Evolutionary conservation across 768 basidiomycete species (phyloP), one percentile per base, ranked within the genome.

Genomic region (Austroboletus festivus): DNA sequence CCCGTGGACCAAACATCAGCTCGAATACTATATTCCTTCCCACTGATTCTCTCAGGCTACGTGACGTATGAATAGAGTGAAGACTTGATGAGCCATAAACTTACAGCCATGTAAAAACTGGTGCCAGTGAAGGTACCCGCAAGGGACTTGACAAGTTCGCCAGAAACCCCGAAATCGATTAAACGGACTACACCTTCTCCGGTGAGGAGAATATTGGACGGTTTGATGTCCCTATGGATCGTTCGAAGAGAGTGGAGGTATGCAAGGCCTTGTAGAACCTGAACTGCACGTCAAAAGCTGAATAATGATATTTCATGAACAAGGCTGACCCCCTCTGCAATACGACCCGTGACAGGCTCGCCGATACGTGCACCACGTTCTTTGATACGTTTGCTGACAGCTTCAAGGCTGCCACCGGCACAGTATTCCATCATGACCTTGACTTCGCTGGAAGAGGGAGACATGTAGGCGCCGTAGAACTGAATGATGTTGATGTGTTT

Each of bases 1-100:
- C 95, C 96, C 13, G 93, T 87, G 1, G 94, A 97, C 96, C 96
- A 99, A 20, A 99, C 94, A 65, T 99, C 94, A 31, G 94, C 91
- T 48, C 91, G 84, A 60, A 96, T 95, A 26, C 90, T 90, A 66
- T 96, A 99, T 55, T 87, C 83, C 47, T 86, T 80, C 5, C 95
- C 95, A 58, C 83, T 85, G 52, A 98, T 94, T 53, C 95, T 86
- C 69, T 97, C 95, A 42, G 95, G 95, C 89, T 93, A 55, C 44
- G 54, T 33, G 47, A 39, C 24, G 19, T 41, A 18, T 63, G 38
- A 62, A 34, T 16, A 23, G 46, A 11, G 33, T 5, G 8, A 6
- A 8, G 3, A 23, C 7, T 31, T n/a, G 18, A 26, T 26, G 10
- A 37, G 3, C 12, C 37, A 42, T 20, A 19, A 23, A 82, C 94